Evolutionary conservation across 2,329 filamentous ascomycete species (phyloP), one percentile per base, ranked within the genome.

Genomic region (Penicillium sp.): DNA sequence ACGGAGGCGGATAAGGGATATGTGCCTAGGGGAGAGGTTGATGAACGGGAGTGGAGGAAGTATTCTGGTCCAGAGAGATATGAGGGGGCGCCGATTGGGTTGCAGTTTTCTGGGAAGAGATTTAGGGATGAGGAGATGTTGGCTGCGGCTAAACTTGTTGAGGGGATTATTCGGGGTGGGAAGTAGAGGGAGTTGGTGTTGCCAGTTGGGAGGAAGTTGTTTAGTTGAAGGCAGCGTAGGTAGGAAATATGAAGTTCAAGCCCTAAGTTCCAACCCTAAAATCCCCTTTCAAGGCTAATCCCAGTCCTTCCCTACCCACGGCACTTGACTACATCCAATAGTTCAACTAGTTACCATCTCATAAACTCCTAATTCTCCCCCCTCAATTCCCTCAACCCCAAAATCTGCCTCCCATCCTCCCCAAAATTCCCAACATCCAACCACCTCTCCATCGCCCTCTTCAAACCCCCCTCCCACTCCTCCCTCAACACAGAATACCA

Each of bases 391-490:
- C 68, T 67, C 51, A 84, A 51, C 22, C 59, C 73, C 56, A 58
- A 74, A 47, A 62, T 74, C 65, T 86, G 83, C 44, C 58, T 70
- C 0, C 80, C 81, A 2, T 75, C 58, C 6, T 63, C 64, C 57
- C 83, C 77, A 58, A 85, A 84, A 61, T 85, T 85, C 0, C 59
- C 65, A 11, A 70, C 64, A 14, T 67, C 66, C 40, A 86, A 54
- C 83, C 83, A 87, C 14, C 41, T 54, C 57, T 80, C 75, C 39
- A 85, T 68, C 0, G 63, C 77, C 0, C 57, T 52, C 55, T 73
- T 78, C 1, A 72, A 67, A 76, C 80, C 82, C 36, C 82, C 80
- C 2, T 72, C 70, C 83, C 83, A 86, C 50, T 86, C 83, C 0
- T 75, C 74, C 41, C 81, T 76, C 1, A 80, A 59, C 7, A 86